Evolutionary conservation across 495 filamentous ascomycete species (phyloP), one percentile per base, ranked within the genome.

Genomic region (Neurospora sp.): DNA sequence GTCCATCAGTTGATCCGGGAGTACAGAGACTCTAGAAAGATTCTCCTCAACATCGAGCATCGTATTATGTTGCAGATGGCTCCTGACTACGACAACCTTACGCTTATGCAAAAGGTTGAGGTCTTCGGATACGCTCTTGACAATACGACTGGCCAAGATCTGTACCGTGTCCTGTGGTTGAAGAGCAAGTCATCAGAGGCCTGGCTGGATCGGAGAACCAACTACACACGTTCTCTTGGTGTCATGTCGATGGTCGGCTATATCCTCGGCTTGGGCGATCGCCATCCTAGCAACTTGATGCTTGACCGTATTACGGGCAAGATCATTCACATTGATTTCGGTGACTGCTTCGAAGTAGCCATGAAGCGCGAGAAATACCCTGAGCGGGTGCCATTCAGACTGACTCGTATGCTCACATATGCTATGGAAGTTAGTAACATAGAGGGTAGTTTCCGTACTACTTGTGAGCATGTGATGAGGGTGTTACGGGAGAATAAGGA

Each of bases 161-260:
- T 99, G 44, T 99, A 98, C 80, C 93, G 96, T 22, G 96, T 99
- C 4, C 84, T 99, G 41, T 99, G 96, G 96, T 85, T 99, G 68
- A 98, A 98, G 89, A 96, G 92, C 81, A 98, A 97, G 86, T 95
- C 91, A 76, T 98, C 96, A 0, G 96, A 99, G 80, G 90, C 94
- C 8, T 99, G 96, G 96, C 89, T 99, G 68, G 95, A 98, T 78
- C 88, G 96, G 68, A 92, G 96, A 22, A 98, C 96, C 4, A 99
- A 97, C 77, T 99, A 98, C 83, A 98, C 96, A 45, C 91, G 96
- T 71, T 98, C 96, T 16, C 87, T 98, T 16, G 96, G 93, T 75
- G 96, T 98, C 72, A 99, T 98, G 96, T 97, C 94, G n/a, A 99
- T 99, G 95, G 96, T 98, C 9, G 96, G 96, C 71, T 98, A 99